Conservation (phyloP, 306 rosid species). For the Begonia fuchsioides region DNA sequence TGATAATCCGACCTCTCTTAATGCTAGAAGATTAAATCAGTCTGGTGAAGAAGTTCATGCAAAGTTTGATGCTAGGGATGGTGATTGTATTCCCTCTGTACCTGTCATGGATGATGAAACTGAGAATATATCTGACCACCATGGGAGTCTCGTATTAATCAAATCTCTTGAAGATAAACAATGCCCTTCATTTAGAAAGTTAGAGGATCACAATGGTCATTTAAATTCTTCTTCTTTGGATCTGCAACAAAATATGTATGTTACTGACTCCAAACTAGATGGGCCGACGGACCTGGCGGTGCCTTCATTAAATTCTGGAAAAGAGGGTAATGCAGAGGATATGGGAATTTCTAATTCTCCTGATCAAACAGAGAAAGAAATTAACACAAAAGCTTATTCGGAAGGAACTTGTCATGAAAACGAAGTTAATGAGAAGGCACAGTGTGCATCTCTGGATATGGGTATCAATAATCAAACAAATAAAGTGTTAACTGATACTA, state of each 20-base stretch:
- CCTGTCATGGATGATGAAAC: slow-evolving; percentile 7
- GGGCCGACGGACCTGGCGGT: slow-evolving; percentile 10
- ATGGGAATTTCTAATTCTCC: slow-evolving; percentile 20
- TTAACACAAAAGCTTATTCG: slow-evolving; percentile 17
- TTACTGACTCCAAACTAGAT: slow-evolving; percentile 16
- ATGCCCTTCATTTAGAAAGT: slow-evolving; percentile 12
- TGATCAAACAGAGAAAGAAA: slow-evolving; percentile 21
- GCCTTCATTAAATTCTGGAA: slow-evolving; percentile 11
- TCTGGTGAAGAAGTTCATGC: slow-evolving; percentile 15
- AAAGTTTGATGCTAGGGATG: slow-evolving; percentile 13
- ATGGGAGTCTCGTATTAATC: slow-evolving; percentile 9
- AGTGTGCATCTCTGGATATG: slow-evolving; percentile 31
- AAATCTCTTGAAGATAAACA: slow-evolving; percentile 12
- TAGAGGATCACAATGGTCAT: slow-evolving; percentile 7
- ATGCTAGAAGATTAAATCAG: slow-evolving; percentile 22
- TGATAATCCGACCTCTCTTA: slow-evolving; percentile 30
- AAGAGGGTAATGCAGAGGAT: slow-evolving; percentile 26
- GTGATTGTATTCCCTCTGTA: slow-evolving; percentile 11
- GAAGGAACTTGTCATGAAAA: slow-evolving; percentile 15
- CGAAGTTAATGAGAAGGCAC: slow-evolving; percentile 28
- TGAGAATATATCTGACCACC: slow-evolving; percentile 13
- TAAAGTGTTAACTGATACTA: slow-evolving; percentile 2
- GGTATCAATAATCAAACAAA: slow-evolving; percentile 18
- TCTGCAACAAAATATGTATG: slow-evolving; percentile 15
- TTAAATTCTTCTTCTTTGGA: slow-evolving; percentile 2